These are phyloP conservation scores for Suhomyces canberraensis DNA, from an alignment of 805 yeast species.

Conservation along the genomic window DNA sequence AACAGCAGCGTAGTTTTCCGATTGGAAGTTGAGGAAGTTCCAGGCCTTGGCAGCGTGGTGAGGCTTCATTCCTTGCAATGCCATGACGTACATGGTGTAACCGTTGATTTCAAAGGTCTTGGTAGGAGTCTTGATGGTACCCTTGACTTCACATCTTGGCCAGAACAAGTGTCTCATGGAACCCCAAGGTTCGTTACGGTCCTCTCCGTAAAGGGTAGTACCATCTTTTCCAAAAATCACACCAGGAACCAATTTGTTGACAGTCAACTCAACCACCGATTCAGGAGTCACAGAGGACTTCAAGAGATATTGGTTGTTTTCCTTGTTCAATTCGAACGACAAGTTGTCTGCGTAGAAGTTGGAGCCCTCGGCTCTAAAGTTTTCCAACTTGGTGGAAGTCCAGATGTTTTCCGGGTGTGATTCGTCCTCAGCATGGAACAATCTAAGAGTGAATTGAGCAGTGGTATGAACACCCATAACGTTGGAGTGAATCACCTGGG, in stretches of 20 bases:
- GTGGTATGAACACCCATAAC: slow-evolving; percentile 83
- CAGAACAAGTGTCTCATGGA: slow-evolving; percentile 93
- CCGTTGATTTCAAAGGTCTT: slow-evolving; percentile 41
- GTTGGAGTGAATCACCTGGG: slow-evolving; percentile 91
- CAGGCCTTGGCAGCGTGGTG: slow-evolving; percentile 97
- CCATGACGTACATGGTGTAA: slow-evolving; percentile 84
- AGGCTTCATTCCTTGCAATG: slow-evolving; percentile 98
- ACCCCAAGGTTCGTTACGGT: slow-evolving; percentile 88
- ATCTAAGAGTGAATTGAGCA: slow-evolving; percentile 90
- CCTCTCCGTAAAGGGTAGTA: slow-evolving; percentile 80
- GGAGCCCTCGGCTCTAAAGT: slow-evolving; percentile 68
- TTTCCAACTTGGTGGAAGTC: slow-evolving; percentile 88
- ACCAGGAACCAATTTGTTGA: slow-evolving; percentile 67
- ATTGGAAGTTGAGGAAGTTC: slow-evolving; percentile 91
- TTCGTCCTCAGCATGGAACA: slow-evolving; percentile 51
- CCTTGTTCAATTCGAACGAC: slow-evolving; percentile 59
- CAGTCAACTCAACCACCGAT: slow-evolving; percentile 64
- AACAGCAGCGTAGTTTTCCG: slow-evolving; percentile 67
- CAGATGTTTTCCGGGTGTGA: slow-evolving; percentile 53
- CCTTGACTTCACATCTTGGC: slow-evolving; percentile 81
- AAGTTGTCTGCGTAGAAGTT: slow-evolving; percentile 78
- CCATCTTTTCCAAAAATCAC: slow-evolving; percentile 91
- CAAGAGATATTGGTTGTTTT: slow-evolving; percentile 45
- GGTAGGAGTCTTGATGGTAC: slow-evolving; percentile 47
- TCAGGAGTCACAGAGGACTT: slow-evolving; percentile 66